A percentile compares a stretch with the other conserved stretches of the same genome.
These are phyloP conservation scores for Astrephomene gubernaculifera DNA, from an alignment of 139 green algal species.

Conservation along the genomic window DNA sequence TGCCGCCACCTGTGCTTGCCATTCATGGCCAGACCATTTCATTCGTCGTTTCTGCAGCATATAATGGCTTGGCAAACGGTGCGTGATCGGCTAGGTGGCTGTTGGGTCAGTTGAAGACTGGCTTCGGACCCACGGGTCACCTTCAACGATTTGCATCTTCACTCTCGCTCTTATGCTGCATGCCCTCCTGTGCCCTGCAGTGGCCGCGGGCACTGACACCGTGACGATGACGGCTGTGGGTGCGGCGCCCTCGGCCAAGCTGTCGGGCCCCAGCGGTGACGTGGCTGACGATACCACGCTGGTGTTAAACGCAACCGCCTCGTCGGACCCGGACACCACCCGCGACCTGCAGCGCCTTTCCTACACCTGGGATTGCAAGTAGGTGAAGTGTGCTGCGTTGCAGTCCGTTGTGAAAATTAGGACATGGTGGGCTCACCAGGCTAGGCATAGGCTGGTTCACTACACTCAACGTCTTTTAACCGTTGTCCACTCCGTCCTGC, in stretches of 20 bases:
- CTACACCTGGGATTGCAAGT: constrained; percentile 14
- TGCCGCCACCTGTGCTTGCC: neutral
- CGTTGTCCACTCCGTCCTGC: neutral
- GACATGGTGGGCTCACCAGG: neutral
- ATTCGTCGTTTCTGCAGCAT: neutral
- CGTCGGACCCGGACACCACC: constrained; percentile 12
- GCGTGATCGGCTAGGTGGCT: neutral
- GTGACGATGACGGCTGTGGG: constrained; percentile 10
- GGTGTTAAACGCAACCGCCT: neutral
- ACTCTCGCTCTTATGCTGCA: neutral
- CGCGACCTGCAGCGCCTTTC: neutral
- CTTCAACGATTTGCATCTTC: neutral
- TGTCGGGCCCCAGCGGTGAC: neutral
- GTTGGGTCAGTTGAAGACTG: neutral
- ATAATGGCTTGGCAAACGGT: neutral
- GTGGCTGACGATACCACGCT: neutral
- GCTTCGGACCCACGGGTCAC: neutral
- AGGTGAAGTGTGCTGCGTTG: neutral
- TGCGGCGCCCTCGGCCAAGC: neutral
- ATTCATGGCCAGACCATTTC: constrained; percentile 11
- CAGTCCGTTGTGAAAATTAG: neutral
- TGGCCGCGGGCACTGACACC: neutral
- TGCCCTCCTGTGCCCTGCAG: neutral
- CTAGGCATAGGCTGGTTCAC: no score
- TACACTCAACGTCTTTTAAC: no score